Percentiles rank a stretch among this genome's conserved stretches.
Conservation (phyloP, 2,329 filamentous ascomycete genomes). For the Dendrostoma leiphaemia region DNA sequence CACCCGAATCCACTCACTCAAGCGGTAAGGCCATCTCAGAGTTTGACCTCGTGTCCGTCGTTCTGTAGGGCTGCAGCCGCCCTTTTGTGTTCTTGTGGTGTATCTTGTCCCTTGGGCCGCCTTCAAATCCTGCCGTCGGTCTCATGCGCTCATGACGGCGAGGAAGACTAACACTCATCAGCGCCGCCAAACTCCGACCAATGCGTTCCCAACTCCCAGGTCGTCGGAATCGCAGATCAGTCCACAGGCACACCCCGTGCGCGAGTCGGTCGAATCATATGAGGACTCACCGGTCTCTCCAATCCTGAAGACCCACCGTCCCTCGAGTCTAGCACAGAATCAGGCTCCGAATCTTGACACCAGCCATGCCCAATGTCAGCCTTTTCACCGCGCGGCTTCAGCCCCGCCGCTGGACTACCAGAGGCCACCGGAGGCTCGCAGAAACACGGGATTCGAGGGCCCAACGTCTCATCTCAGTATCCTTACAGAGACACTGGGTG, state of each 20-base stretch:
- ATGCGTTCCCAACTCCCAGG: constrained; percentile 21
- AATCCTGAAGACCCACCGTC: background rate
- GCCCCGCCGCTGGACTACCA: constrained; percentile 27
- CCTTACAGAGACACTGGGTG: constrained; percentile 30
- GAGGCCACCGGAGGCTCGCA: constrained; percentile 20
- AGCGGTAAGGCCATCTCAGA: constrained; percentile 18
- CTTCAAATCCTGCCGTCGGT: background rate
- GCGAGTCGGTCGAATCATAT: constrained; percentile 24
- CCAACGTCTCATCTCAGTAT: constrained; percentile 30
- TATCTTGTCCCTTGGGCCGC: background rate
- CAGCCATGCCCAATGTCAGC: constrained; percentile 23
- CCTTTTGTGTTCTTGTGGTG: background rate
- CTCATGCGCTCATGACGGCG: background rate
- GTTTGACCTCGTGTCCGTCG: too few species aligned
- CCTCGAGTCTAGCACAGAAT: background rate
- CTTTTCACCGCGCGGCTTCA: constrained; percentile 27
- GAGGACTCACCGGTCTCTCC: constrained; percentile 3
- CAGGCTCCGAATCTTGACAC: constrained; percentile 5
- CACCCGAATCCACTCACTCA: constrained; percentile 32
- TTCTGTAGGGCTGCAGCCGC: too few species aligned
- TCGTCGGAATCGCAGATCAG: constrained; percentile 23
- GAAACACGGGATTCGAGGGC: constrained; percentile 30
- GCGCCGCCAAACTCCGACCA: constrained; percentile 19
- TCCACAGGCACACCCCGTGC: constrained; percentile 11
- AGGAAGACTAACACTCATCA: too few species aligned